Percentiles rank a stretch among this genome's conserved stretches.
phyloP scores from a whole-genome alignment of 2,329 filamentous ascomycete genomes.

The Aureobasidium zeae region DNA sequence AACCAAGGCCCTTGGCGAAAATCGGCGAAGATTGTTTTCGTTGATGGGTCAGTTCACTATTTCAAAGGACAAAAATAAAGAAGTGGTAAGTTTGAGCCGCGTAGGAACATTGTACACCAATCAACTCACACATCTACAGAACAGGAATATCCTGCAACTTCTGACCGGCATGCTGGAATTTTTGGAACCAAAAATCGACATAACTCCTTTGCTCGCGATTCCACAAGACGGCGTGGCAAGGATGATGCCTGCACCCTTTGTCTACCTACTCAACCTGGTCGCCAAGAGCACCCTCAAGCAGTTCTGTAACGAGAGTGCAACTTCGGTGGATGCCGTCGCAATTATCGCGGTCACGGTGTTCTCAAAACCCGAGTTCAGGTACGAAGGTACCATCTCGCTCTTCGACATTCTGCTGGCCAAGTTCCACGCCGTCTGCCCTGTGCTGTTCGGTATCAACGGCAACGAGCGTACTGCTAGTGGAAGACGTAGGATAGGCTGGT shows the following conservation, averaged over 20 bases:
- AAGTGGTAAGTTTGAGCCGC: conserved; percentile 38
- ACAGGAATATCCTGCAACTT: conserved; percentile 41
- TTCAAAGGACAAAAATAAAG: conserved; percentile 53
- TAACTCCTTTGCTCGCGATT: conserved; percentile 31
- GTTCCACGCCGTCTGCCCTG: conserved; percentile 68
- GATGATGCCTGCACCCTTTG: conserved; percentile 51
- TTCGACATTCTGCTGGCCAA: conserved; percentile 85
- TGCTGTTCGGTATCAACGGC: conserved; percentile 75
- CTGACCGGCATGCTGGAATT: conserved; percentile 37
- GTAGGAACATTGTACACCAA: not conserved
- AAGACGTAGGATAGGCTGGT: conserved; percentile 64
- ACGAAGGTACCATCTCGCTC: conserved; percentile 54
- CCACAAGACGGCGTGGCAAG: conserved; percentile 36
- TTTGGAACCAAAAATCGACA: conserved; percentile 23
- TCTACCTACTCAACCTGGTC: conserved; percentile 70
- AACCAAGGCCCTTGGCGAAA: conserved; percentile 59
- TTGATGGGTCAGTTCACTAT: conserved; percentile 64
- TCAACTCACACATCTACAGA: conserved; percentile 25
- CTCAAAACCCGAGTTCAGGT: conserved; percentile 46
- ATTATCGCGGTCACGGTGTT: conserved; percentile 67
- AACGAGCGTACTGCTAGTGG: conserved; percentile 63
- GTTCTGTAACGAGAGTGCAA: conserved; percentile 33
- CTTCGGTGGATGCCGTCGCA: conserved; percentile 64
- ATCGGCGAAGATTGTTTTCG: conserved; percentile 60
- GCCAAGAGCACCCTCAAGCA: conserved; percentile 64